A percentile compares a stretch with the other conserved stretches of the same genome.
Conservation (phyloP, 495 filamentous ascomycete species). For the Podospora bellae-mahoneyi region DNA sequence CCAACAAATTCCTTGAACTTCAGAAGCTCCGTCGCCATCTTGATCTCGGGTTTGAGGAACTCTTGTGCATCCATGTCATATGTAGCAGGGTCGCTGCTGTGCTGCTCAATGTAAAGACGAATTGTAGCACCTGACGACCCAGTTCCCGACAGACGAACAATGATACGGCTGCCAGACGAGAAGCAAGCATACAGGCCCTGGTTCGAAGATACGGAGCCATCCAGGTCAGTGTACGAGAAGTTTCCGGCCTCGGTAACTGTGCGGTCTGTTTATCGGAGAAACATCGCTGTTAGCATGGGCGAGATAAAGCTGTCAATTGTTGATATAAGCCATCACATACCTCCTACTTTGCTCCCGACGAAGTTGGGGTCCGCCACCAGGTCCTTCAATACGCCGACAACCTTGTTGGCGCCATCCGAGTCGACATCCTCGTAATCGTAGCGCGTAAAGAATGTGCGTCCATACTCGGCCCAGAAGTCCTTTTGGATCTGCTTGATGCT, state of each 20-base stretch:
- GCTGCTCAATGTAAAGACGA: constrained; percentile 92
- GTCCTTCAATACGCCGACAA: constrained; percentile 70
- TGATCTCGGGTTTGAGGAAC: constrained; percentile 87
- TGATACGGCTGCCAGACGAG: constrained; percentile 88
- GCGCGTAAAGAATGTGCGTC: constrained; percentile 97
- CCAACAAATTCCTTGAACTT: constrained; percentile 88
- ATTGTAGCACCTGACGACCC: constrained; percentile 94
- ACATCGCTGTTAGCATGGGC: constrained; percentile 2
- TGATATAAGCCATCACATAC: constrained; percentile 35
- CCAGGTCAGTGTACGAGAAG: constrained; percentile 95
- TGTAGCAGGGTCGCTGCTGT: constrained; percentile 67
- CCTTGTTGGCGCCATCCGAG: constrained; percentile 81
- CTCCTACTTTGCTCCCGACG: constrained; percentile 73
- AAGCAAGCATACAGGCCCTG: constrained; percentile 95
- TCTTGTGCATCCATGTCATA: constrained; percentile 80
- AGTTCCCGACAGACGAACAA: constrained; percentile 90
- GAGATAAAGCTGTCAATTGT: background rate
- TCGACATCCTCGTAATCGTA: constrained; percentile 98
- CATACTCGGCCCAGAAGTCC: constrained; percentile 96
- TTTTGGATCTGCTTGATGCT: constrained; percentile 93
- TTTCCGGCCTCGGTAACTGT: constrained; percentile 88
- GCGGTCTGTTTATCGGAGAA: constrained; percentile 45
- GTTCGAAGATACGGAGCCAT: constrained; percentile 91
- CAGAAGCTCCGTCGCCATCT: constrained; percentile 75
- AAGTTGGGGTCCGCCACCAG: constrained; percentile 67